These are phyloP conservation scores for Plectosphaerella cucumerina DNA, from an alignment of 2,329 filamentous ascomycete genomes.

Conservation along the genomic window DNA sequence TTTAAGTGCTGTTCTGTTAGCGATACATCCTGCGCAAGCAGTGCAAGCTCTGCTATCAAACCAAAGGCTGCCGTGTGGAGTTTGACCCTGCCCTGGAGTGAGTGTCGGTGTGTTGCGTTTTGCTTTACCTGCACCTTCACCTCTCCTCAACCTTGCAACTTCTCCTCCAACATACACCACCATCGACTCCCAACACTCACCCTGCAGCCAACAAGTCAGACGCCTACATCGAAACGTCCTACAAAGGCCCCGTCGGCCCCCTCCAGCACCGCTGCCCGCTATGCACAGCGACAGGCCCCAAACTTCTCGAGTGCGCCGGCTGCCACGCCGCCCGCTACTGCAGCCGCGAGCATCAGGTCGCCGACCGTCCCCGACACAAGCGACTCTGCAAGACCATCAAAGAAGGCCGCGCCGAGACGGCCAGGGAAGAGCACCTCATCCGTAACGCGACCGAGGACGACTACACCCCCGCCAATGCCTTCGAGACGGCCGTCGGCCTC, in stretches of 20 bases:
- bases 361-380: conserved; percentile 33
- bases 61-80: too few relatives aligned
- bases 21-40: too few relatives aligned
- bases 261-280: conserved; percentile 9
- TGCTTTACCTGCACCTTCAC: too few relatives aligned
- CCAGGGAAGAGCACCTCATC: conserved; percentile 31
- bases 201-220: too few relatives aligned
- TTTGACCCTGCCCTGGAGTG: too few relatives aligned
- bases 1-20: too few relatives aligned
- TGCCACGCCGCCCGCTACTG: conserved; percentile 44
- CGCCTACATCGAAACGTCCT: conserved; percentile 15
- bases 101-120: too few relatives aligned
- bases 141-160: too few relatives aligned
- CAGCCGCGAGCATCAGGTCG: conserved; percentile 34
- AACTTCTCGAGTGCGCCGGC: conserved; percentile 31
- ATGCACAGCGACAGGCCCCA: conserved; percentile 5
- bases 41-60: too few relatives aligned
- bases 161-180: too few relatives aligned
- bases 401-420: conserved; percentile 20
- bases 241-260: background rate
- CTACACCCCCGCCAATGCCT: conserved; percentile 24
- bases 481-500: conserved; percentile 30
- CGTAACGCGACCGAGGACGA: conserved; percentile 22
- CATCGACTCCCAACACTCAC: too few relatives aligned
- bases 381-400: conserved; percentile 31